Conservation (phyloP, 495 filamentous ascomycete species). For the Penicillium canariense region DNA sequence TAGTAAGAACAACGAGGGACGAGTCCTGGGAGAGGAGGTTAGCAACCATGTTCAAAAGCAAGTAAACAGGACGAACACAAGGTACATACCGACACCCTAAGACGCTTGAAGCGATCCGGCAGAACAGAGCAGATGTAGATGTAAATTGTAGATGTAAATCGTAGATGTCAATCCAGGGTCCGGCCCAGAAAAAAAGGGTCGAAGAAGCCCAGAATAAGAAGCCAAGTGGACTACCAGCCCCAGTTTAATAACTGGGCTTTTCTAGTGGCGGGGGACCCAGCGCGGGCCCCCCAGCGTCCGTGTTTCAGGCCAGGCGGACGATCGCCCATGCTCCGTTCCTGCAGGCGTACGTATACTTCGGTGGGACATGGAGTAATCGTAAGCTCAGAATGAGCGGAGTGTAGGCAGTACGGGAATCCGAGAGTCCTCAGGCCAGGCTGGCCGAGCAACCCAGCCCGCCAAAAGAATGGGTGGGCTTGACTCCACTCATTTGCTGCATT, state of each 20-base stretch:
- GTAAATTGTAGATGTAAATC: no score
- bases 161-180: not conserved
- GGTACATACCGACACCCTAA: not conserved
- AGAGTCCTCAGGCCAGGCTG: no score
- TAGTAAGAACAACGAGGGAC: not conserved
- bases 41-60: no score
- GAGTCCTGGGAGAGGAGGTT: not conserved
- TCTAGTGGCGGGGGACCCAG: slow-evolving; percentile 1
- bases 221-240: not conserved
- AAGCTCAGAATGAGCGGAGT: no score
- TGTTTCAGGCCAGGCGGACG: not conserved
- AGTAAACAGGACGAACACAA: no score
- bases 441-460: no score
- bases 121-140: not conserved
- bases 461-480: no score
- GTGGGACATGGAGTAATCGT: not conserved
- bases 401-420: no score
- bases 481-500: no score
- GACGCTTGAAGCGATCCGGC: not conserved
- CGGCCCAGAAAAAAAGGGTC: not conserved
- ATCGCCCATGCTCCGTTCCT: slow-evolving; percentile 6
- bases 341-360: slow-evolving; percentile 14
- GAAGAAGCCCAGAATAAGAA: not conserved
- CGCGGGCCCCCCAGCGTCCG: not conserved
- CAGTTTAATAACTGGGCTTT: slow-evolving; percentile 15